Evolutionary conservation across 1,139 yeast genomes (phyloP), one percentile per base, ranked within the genome.

Genomic region (Suzukiozyma palmioleophila): DNA sequence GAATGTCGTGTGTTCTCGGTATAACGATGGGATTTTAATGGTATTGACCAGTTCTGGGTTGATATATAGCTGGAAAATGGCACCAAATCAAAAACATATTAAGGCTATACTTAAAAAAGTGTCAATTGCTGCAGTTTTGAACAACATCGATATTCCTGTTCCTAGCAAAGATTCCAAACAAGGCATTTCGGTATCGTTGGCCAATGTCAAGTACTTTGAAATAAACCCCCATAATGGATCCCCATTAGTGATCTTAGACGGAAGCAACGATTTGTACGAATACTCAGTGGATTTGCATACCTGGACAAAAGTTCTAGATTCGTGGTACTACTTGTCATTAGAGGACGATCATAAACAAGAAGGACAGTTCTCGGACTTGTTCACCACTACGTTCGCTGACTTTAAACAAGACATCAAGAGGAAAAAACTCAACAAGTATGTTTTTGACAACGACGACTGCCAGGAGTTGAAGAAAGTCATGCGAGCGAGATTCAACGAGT

Each of bases 71-170:
- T 81, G 82, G 81, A 60, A 72, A 44, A 48, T 79, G 30, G 54
- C 58, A 1, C 32, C 36, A 12, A 36, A 27, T 12, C 43, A 39
- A 33, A 43, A 31, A 6, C 36, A 34, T 5, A 53, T 70, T 27
- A 54, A 55, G 18, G 62, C 60, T 2, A 40, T 71, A 1, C 47
- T 75, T 29, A 57, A 56, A 26, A 72, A 69, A 1, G 64, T 77
- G 0, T 73, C 84, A 1, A 45, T 81, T 33, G 77, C 85, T 0
- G 69, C 81, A 0, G 59, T 80, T 2, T 48, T 79, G 42, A 77
- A 77, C 43, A 41, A 53, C 24, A 43, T 53, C 24, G 42, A 42
- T 7, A 39, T 54, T 22, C 24, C 12, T 0, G 35, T 27, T 14
- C 27, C 32, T 26, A 34, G 31, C 34, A 35, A 35, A 6, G 43